Evolutionary conservation across 495 filamentous ascomycete species (phyloP).

Genomic region (Penicillium egyptiacum): DNA sequence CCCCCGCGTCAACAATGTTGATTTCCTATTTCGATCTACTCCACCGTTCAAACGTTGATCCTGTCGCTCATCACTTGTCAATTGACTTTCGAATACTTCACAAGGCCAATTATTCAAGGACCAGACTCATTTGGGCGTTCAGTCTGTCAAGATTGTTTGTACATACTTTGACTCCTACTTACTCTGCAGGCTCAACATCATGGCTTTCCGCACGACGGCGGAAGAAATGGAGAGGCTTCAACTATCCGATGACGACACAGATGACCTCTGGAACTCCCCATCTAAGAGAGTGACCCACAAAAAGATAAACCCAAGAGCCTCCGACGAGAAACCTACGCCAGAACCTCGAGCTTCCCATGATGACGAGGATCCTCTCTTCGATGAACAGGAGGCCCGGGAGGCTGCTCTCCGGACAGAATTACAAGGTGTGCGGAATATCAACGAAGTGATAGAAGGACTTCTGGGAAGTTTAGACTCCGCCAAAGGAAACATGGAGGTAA

Average conservation of each 20-base stretch:
- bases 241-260: constrained; percentile 63
- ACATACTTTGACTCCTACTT: constrained; percentile 7
- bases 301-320: constrained; percentile 16
- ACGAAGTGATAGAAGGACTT: constrained; percentile 80
- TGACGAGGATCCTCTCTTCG: constrained; percentile 55
- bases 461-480: constrained; percentile 77
- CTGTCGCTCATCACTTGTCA: neutral
- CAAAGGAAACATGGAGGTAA: constrained; percentile 88
- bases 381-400: constrained; percentile 70
- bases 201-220: constrained; percentile 41
- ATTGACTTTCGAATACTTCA: neutral
- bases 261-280: constrained; percentile 74
- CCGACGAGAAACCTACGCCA: constrained; percentile 42
- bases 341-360: constrained; percentile 39
- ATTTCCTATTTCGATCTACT: constrained; percentile 18
- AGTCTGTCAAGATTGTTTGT: neutral
- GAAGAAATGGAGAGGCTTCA: constrained; percentile 52
- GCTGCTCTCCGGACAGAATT: constrained; percentile 73
- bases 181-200: constrained; percentile 21
- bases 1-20: constrained; percentile 24
- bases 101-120: neutral
- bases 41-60: neutral
- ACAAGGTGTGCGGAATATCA: constrained; percentile 79
- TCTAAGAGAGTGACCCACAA: constrained; percentile 44
- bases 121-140: neutral